A percentile compares a stretch with the other conserved stretches of the same genome.
Evolutionary conservation across 805 yeast species (phyloP).

Genomic region (Starmerella scarabaei): DNA sequence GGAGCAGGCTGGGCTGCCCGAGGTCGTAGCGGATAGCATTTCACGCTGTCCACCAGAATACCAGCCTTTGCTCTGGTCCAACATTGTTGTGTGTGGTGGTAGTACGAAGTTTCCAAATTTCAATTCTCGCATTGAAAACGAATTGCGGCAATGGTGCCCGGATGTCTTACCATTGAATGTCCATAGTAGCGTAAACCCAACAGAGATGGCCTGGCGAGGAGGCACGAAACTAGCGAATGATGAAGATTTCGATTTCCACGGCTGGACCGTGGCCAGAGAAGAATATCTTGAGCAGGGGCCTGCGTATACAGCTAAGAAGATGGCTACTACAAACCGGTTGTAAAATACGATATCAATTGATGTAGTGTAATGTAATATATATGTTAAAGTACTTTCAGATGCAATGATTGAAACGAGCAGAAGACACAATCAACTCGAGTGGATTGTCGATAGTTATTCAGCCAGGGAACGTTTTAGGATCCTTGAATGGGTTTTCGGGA

Average conservation of each 20-base stretch:
- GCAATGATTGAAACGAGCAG: no score
- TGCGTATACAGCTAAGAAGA: slow-evolving; percentile 8
- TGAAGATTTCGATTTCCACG: slow-evolving; percentile 27
- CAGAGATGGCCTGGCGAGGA: slow-evolving; percentile 45
- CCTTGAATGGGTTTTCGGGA: no score
- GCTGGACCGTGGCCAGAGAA: slow-evolving; percentile 52
- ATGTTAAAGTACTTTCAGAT: no score
- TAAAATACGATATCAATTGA: no score
- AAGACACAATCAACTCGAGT: no score
- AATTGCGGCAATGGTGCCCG: slow-evolving; percentile 28
- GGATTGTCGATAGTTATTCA: no score
- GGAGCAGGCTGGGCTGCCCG: slow-evolving; percentile 65
- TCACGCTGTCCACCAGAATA: slow-evolving; percentile 58
- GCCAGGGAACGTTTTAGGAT: no score
- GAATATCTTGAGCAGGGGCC: slow-evolving; percentile 80
- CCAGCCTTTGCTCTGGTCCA: slow-evolving; percentile 59
- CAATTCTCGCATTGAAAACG: slow-evolving; percentile 38
- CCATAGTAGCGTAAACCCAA: slow-evolving; percentile 19
- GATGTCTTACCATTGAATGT: slow-evolving; percentile 24
- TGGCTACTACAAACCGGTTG: slow-evolving; percentile 6
- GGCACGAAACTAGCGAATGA: slow-evolving; percentile 36
- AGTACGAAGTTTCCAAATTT: slow-evolving; percentile 59
- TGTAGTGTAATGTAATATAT: no score
- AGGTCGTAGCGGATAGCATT: slow-evolving; percentile 54
- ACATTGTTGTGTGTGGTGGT: slow-evolving; percentile 76